Base-by-base conservation (phyloP, 1,139 yeast genomes). In the Candida tropicalis region DNA sequence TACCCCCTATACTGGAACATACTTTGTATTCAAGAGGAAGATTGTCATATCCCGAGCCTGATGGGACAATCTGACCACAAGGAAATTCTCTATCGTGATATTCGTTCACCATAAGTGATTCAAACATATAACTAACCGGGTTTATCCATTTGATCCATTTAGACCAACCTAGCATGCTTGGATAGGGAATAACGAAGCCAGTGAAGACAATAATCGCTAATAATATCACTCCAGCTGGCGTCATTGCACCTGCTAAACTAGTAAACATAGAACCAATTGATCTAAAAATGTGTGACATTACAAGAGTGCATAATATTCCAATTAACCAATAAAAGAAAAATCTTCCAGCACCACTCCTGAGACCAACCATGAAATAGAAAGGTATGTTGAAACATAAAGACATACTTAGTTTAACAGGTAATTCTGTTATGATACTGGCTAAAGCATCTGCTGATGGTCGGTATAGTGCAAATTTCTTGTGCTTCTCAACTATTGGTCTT, bases 1-100 rank as follows among this genome's bases (percentile, higher is more conserved):
- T 59, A 7, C 91, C 65, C 49, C 93, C 90, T 31, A 82, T 84
- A 25, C 77, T 76, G 35, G 77, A 57, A 63, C 96, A 88, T n/a
- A 85, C 77, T 38, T 68, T 62, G 37, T 66, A 56, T 17, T 22
- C 33, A 17, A 55, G 7, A 2, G 70, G 50, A 23, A 70, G 59
- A 47, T 62, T 56, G 38, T 66, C 73, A 53, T 33, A 45, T 5
- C 38, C 41, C 3, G 41, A 35, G 44, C 85, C 86, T 35, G 71
- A 56, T 4, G 81, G 76, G 41, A 81, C 69, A 52, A 66, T 63
- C n/a, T 56, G 38, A 41, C 74, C 56, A 62, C 87, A 82, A 13
- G 62, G 57, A 66, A 77, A 77, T 22, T 68, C 59, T 46, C 79
- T 65, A 18, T 70, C 72, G 46, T 73, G 75, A 60, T 79, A 51